Base-by-base conservation (phyloP, 2,329 filamentous ascomycete species). In the Calonectria henricotiae region DNA sequence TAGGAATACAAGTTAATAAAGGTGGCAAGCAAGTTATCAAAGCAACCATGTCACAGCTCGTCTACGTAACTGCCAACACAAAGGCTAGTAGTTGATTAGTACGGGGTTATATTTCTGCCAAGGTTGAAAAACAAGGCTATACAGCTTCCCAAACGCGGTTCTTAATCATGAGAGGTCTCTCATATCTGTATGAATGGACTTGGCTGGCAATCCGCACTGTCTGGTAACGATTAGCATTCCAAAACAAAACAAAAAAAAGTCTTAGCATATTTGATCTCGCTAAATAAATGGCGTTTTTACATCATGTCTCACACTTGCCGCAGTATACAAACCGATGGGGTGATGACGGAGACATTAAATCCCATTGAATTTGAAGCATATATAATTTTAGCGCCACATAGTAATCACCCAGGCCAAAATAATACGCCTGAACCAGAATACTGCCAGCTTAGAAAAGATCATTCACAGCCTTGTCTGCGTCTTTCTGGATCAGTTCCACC, bases 401-500 rank as follows among this genome's bases (percentile, higher is more conserved):
- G 20, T 27, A 30, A 23, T 9, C 35, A 20, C 32, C 17, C 23
- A 23, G 27, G 15, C 7, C 9, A 13, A 17, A 44, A 55, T 32
- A 70, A 62, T 49, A 65, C 65, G 43, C 41, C 35, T 62, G 65
- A 49, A 23, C 20, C 11, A 25, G 30, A 37, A 37, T 39, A 12
- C 13, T 58, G 20, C 51, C 35, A 15, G 54, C 58, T 32, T 80
- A 96, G 76, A 98, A 91, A 70, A 99, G 85, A 81, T 97, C 95
- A 74, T 94, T 90, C 73, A 99, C 93, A 17, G 92, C 91, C 85
- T 98, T 98, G 81, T 98, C 95, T 9, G 95, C 94, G 80, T 99
- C 96, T 77, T 95, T 93, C 79, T 94, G 93, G 79, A 99, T 98
- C 78, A 99, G 84, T 37, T 98, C 95, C 65, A 96, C 84, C 96